phyloP scores from a whole-genome alignment of 2,329 filamentous ascomycete genomes.

The Aureobasidium sp. region DNA sequence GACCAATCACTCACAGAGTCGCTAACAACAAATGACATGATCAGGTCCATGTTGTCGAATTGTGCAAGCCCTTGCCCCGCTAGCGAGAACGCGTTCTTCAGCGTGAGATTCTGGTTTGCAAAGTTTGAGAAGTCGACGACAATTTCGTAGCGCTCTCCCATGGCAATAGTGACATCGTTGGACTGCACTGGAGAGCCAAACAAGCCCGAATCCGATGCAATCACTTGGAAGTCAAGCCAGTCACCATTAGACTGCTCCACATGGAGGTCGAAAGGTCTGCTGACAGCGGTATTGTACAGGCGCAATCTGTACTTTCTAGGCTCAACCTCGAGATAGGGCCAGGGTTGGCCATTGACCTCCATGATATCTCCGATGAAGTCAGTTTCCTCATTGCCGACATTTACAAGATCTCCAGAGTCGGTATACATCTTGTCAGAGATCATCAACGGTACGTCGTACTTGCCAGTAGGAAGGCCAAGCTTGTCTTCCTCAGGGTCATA shows the following conservation, averaged over 20 bases:
- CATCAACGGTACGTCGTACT: conserved; percentile 49
- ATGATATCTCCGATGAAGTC: conserved; percentile 53
- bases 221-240: conserved; percentile 45
- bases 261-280: conserved; percentile 45
- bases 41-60: conserved; percentile 46
- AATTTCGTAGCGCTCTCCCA: conserved; percentile 54
- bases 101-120: conserved; percentile 39
- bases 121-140: conserved; percentile 49
- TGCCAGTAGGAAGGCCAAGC: conserved; percentile 42
- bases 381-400: conserved; percentile 35
- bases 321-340: conserved; percentile 52
- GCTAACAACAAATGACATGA: conserved; percentile 36
- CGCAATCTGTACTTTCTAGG: conserved; percentile 55
- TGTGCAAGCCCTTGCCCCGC: conserved; percentile 37
- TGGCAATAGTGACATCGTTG: conserved; percentile 41
- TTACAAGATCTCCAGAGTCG: conserved; percentile 44
- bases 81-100: conserved; percentile 18
- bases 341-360: conserved; percentile 53
- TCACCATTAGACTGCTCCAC: conserved; percentile 33
- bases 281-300: conserved; percentile 45
- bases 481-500: conserved; percentile 45
- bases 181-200: conserved; percentile 41
- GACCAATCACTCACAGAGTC: conserved; percentile 31
- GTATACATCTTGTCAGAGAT: conserved; percentile 48
- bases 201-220: conserved; percentile 50